phyloP scores from a whole-genome alignment of 1,284 basidiomycete genomes.

The Austroboletus niveus region DNA sequence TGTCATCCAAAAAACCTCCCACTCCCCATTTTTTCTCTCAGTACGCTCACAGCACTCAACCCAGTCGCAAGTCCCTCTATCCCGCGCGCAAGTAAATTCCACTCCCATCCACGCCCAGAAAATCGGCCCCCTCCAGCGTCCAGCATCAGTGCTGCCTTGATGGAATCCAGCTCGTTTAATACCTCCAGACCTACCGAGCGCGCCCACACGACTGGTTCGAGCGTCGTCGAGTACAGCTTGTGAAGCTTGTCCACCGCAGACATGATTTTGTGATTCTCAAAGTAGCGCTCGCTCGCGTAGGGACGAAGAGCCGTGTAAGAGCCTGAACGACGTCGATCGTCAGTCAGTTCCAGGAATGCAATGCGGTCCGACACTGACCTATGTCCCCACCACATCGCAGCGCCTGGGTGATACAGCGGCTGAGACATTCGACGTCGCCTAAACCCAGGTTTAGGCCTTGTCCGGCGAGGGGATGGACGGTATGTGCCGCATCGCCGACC shows the following conservation, averaged over 20 bases:
- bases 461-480: conserved; percentile 94
- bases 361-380: conserved; percentile 46
- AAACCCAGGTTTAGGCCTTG: conserved; percentile 95
- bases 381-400: conserved; percentile 73
- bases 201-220: conserved; percentile 76
- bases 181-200: conserved; percentile 88
- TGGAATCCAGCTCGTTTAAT: conserved; percentile 79
- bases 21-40: conserved; percentile 25
- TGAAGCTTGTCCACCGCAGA: conserved; percentile 85
- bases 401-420: conserved; percentile 58
- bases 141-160: conserved; percentile 85
- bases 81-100: conserved; percentile 36
- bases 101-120: conserved; percentile 28
- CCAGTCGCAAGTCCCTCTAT: conserved; percentile 35
- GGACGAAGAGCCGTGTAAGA: conserved; percentile 72
- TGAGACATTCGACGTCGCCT: conserved; percentile 76
- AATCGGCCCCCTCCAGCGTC: conserved; percentile 57
- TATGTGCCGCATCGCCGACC: conserved; percentile 96
- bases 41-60: conserved; percentile 25
- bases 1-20: neutral
- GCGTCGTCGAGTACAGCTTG: conserved; percentile 73
- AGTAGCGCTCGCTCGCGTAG: conserved; percentile 80
- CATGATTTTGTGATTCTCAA: conserved; percentile 84
- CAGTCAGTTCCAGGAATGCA: neutral
- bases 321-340: conserved; percentile 41